A percentile compares a stretch with the other conserved stretches of the same genome.
phyloP scores from a whole-genome alignment of 2,329 filamentous ascomycete species.

The Xylariaceae sp. region DNA sequence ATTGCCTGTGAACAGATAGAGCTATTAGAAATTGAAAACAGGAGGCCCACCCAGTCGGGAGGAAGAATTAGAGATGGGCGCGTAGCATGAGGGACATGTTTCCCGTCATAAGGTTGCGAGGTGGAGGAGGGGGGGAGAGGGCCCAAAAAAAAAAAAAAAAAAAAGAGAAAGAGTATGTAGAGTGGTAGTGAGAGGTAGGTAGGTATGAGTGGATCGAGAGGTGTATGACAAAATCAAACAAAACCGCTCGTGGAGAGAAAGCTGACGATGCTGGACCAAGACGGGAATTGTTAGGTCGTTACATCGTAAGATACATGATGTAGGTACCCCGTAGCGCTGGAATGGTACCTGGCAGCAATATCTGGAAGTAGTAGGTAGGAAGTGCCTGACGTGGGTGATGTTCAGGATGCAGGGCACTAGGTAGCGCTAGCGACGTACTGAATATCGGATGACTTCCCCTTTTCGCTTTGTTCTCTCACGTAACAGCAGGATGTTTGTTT shows the following conservation, averaged over 20 bases:
- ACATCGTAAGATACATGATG: background rate
- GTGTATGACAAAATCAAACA: background rate
- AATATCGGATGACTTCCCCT: too few species aligned
- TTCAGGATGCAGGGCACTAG: slow-evolving; percentile 8
- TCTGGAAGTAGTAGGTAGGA: background rate
- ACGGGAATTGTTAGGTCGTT: background rate
- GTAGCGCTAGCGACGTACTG: slow-evolving; percentile 6
- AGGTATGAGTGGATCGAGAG: background rate
- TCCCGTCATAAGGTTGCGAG: background rate
- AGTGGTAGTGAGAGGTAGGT: background rate
- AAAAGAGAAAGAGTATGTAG: slow-evolving; percentile 4
- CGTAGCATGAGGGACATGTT: slow-evolving; percentile 3
- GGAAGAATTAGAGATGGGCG: slow-evolving; percentile 8
- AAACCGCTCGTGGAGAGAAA: background rate
- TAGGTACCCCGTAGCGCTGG: background rate
- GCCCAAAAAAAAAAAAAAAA: background rate
- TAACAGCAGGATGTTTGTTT: too few species aligned
- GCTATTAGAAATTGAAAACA: slow-evolving; percentile 10
- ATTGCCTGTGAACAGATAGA: slow-evolving; percentile 4
- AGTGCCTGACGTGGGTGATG: background rate
- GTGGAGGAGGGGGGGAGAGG: slow-evolving; percentile 5
- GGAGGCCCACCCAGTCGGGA: background rate
- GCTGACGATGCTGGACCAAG: background rate
- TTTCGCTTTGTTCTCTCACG: too few species aligned
- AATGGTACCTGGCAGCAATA: slow-evolving; percentile 1